phyloP scores from a whole-genome alignment of 805 yeast genomes.

The Lachancea quebecensis region DNA sequence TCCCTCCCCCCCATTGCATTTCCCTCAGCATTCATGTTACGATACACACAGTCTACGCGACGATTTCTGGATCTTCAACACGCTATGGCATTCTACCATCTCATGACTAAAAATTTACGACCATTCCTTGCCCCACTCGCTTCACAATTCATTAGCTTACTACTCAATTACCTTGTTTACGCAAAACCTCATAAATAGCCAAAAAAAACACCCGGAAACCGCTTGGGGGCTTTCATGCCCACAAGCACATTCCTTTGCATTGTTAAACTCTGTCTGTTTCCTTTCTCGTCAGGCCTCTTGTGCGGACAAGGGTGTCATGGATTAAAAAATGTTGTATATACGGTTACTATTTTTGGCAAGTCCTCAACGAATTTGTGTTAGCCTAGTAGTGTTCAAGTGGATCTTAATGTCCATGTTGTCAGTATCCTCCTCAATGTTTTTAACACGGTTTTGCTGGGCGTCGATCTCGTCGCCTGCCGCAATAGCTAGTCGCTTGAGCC shows the following conservation, averaged over 20 bases:
- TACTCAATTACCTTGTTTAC: not conserved
- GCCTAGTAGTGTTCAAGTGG: slow-evolving; percentile 64
- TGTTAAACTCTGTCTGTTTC: not conserved
- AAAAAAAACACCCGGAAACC: not conserved
- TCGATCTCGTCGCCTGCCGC: slow-evolving; percentile 72
- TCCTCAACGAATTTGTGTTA: slow-evolving; percentile 45
- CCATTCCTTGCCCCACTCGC: not conserved
- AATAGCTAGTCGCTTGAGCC: slow-evolving; percentile 66
- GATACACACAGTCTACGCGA: not conserved
- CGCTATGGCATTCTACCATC: not conserved
- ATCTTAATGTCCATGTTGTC: slow-evolving; percentile 79
- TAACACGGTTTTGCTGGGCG: slow-evolving; percentile 67
- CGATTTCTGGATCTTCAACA: not conserved
- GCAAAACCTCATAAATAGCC: not conserved
- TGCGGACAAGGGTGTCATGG: not conserved
- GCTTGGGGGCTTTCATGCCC: not conserved
- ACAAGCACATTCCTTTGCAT: not conserved
- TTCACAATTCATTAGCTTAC: not conserved
- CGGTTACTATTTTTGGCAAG: not conserved
- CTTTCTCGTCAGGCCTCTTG: too few species aligned
- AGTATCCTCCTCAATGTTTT: slow-evolving; percentile 73
- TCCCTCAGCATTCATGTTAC: not conserved
- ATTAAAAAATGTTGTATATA: not conserved
- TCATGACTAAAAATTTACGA: not conserved
- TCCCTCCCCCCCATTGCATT: not conserved